These are phyloP conservation scores for Hygrocybe coccinea DNA, from an alignment of 768 basidiomycete genomes.

Conservation along the genomic window DNA sequence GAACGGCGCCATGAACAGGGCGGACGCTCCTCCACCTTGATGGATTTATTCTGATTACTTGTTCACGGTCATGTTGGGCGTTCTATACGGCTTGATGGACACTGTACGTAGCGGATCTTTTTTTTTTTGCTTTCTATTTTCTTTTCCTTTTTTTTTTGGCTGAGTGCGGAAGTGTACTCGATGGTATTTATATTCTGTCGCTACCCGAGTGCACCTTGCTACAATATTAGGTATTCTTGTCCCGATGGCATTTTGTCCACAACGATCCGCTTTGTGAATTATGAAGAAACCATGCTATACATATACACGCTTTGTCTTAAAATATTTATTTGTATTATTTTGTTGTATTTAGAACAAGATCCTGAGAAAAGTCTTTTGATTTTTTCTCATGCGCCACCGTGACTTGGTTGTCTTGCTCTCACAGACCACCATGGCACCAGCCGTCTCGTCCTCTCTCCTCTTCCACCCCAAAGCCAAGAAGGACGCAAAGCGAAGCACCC, in stretches of 20 bases:
- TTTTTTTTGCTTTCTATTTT: background rate
- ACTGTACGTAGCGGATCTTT: background rate
- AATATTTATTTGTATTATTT: too few relatives aligned
- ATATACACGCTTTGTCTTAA: too few relatives aligned
- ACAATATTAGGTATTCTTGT: constrained; percentile 2
- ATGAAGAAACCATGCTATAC: too few relatives aligned
- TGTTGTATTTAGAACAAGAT: too few relatives aligned
- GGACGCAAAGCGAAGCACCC: background rate
- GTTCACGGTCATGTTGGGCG: background rate
- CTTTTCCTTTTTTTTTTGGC: background rate
- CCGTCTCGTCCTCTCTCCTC: constrained; percentile 43
- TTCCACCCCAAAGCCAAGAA: constrained; percentile 61
- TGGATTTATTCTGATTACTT: constrained; percentile 7
- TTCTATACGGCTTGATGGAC: background rate
- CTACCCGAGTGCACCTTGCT: background rate
- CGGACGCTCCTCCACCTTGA: constrained; percentile 40
- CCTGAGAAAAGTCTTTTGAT: too few relatives aligned
- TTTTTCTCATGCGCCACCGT: too few relatives aligned
- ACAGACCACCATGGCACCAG: constrained; percentile 37
- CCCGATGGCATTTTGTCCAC: too few relatives aligned
- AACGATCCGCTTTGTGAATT: too few relatives aligned
- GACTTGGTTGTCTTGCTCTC: constrained; percentile 4
- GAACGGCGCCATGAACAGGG: constrained; percentile 43
- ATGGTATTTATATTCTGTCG: constrained; percentile 6
- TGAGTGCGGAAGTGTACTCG: background rate